Evolutionary conservation across 2,329 filamentous ascomycete genomes (phyloP), one percentile per base, ranked within the genome.

Genomic region (Aspergillus fumigatus): DNA sequence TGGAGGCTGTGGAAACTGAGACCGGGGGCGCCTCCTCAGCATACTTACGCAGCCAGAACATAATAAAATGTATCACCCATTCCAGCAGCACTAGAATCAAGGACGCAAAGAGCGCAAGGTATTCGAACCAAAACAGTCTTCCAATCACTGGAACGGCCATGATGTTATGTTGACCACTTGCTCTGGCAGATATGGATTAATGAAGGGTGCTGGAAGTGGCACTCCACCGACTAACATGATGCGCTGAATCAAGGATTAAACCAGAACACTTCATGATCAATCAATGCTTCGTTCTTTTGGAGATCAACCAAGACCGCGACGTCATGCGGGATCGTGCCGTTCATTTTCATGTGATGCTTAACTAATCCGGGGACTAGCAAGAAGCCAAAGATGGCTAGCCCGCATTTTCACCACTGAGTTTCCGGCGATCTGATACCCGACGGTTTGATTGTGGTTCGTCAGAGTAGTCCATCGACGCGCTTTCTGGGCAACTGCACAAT

Each of bases 41-140:
- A n/a, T 26, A 77, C 88, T 72, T 78, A 92, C 89, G 94, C 45
- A 99, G 83, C 38, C 90, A 90, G 59, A 97, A 83, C 1, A 94
- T 97, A 60, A 96, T 84, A 57, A 96, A 80, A 66, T 93, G 87
- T 66, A 96, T 88, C 59, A 96, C 69, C 55, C 87, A 86, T 74
- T 99, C 94, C 63, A 96, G 81, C 49, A 85, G 82, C 57, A 97
- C 87, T 40, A 99, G 83, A 52, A 90, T 68, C 67, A 97, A 89
- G 7, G 93, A 97, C 54, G 87, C 86, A 49, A 94, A 76, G 47
- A 99, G 84, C 41, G 92, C 91, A 61, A 95, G 76, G 77, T 97
- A 97, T 78, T 99, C 92, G 74, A 83, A 83, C 73, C 79, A 79
- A 60, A 80, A 79, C 35, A 88, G 78, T 59, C 85, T 80, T 50